Evolutionary conservation across 352 stramenopile genomes (phyloP).

Genomic region (Phytophthora chlamydospora): DNA sequence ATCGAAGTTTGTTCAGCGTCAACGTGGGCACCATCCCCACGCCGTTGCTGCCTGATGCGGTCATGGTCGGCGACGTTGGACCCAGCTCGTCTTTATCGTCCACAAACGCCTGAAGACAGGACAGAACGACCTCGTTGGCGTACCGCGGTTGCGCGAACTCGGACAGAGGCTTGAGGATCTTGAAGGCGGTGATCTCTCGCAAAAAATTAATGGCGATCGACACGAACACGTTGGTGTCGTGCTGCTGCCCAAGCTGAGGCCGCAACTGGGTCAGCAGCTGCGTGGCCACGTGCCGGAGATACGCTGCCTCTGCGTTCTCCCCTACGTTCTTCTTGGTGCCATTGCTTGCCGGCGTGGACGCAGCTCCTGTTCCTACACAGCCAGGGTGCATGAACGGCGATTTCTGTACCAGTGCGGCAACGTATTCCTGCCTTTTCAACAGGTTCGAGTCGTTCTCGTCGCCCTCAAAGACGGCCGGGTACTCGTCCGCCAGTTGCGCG

Average conservation of each 20-base stretch:
- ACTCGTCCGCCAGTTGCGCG: conserved; percentile 64
- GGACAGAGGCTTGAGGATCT: conserved; percentile 67
- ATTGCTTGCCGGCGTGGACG: conserved; percentile 2
- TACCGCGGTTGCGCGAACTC: conserved; percentile 77
- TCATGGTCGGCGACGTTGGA: conserved; percentile 14
- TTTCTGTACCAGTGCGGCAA: conserved; percentile 58
- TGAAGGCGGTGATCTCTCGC: conserved; percentile 66
- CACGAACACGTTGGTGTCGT: conserved; percentile 64
- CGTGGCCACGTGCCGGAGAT: conserved; percentile 70
- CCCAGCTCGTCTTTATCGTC: conserved; percentile 41
- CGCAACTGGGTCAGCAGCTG: conserved; percentile 72
- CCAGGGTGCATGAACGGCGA: conserved; percentile 73
- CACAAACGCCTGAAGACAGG: conserved; percentile 41
- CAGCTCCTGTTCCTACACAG: conserved; percentile 38
- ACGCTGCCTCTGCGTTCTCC: conserved; percentile 56
- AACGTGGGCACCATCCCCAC: conserved; percentile 37
- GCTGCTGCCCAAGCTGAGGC: conserved; percentile 60
- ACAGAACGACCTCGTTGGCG: conserved; percentile 68
- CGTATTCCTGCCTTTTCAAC: conserved; percentile 58
- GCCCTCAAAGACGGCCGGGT: conserved; percentile 60
- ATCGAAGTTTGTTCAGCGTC: conserved; percentile 61
- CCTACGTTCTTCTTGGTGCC: conserved; percentile 32
- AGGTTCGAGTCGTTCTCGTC: conserved; percentile 62
- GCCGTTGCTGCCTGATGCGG: conserved; percentile 17
- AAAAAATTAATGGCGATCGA: conserved; percentile 73